phyloP scores from a whole-genome alignment of 1,139 yeast species.

The Yamadazyma diospyri region DNA sequence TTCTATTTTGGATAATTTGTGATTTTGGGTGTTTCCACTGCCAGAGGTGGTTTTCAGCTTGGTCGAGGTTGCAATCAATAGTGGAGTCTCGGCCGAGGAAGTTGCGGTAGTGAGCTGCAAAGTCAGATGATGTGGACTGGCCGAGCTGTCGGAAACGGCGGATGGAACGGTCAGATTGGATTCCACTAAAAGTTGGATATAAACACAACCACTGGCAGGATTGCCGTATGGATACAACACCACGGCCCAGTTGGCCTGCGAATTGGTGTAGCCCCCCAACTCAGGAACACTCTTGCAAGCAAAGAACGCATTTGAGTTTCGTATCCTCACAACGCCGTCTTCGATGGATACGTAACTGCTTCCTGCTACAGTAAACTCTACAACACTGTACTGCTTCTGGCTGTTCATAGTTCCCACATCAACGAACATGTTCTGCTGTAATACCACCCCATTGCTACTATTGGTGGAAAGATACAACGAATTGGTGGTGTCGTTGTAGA shows the following conservation, averaged over 20 bases:
- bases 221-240: constrained; percentile 4
- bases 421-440: background rate
- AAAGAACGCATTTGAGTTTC: constrained; percentile 5
- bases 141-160: no score
- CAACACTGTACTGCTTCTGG: background rate
- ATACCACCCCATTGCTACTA: background rate
- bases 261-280: constrained; percentile 4
- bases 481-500: background rate
- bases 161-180: no score
- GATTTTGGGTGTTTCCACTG: no score
- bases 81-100: no score
- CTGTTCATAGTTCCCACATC: background rate
- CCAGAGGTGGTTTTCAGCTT: no score
- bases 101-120: no score
- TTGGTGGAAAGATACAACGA: background rate
- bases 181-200: constrained; percentile 4
- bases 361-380: constrained; percentile 3
- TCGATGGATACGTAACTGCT: constrained; percentile 1
- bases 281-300: constrained; percentile 5
- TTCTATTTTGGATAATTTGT: no score
- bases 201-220: constrained; percentile 3
- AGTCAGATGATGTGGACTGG: no score
- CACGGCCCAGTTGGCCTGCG: constrained; percentile 2
- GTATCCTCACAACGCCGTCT: constrained; percentile 1
- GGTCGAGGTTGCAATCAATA: no score